Base-by-base conservation (phyloP, 1,139 yeast genomes). In the Yamadazyma atmosphaerica region DNA sequence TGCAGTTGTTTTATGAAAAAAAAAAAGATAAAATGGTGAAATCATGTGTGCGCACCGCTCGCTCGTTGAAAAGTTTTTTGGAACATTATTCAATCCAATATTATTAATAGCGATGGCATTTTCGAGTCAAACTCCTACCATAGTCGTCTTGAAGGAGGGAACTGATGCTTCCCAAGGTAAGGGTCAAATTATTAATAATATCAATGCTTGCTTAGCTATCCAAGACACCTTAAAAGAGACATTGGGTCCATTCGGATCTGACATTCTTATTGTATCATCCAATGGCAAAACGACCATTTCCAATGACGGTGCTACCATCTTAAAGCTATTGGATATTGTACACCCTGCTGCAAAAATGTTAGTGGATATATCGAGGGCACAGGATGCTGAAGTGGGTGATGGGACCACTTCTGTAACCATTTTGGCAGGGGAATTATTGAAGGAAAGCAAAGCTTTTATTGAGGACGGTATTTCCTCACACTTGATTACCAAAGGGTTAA, bases 301-400 rank as follows among this genome's bases (percentile, higher is more conserved):
- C 29, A 92, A 92, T 63, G 99, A 92, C 60, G 99, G 98, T 44
- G 98, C 98, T 36, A 94, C 99, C 2, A 92, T 92, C 51, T 73
- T 92, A 61, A 88, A 86, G 61, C 74, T 90, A 45, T 71, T 92
- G 52, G 98, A 94, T 58, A 95, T 94, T 42, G 97, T 94, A 19
- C 99, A 92, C 59, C 98, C 99, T 5, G 98, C 98, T 12, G 98
- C 98, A 10, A 86, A 86, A 60, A 84, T 92, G 61, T 70, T 92
- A 50, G 98, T 92, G 38, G 99, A 92, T 61, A 87, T 92, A 43
- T 87, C 97, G 11, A 79, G 96, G 56, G 83, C 98, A 1, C 99
- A 92, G 66, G 99, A 92, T 64, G 96, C 97, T 16, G 99, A 92
- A 65, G 98, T 92, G 41, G 99, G 99, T 46, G 99, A 92, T 63